Evolutionary conservation across 179 eudicot species (phyloP).

Genomic region (Amaranthus tricolor): DNA sequence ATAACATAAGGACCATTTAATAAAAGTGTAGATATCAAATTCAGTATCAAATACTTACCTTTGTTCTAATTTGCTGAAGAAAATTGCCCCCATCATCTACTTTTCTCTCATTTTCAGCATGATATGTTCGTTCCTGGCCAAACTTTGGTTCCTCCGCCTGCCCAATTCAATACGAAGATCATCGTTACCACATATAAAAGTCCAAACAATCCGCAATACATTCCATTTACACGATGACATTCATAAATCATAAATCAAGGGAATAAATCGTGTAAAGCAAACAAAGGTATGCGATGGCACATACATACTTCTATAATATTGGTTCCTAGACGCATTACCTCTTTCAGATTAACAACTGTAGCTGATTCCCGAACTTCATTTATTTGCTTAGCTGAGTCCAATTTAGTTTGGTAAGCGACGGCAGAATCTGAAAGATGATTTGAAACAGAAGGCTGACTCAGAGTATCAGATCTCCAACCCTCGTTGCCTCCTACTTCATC

Average conservation of each 20-base stretch:
- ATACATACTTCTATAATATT: no score
- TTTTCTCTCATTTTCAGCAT: slow-evolving; percentile 29
- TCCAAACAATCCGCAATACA: not conserved
- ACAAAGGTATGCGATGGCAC: slow-evolving; percentile 1
- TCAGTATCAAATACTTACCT: slow-evolving; percentile 41
- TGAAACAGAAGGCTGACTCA: slow-evolving; percentile 30
- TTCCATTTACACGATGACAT: not conserved
- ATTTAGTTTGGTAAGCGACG: slow-evolving; percentile 40
- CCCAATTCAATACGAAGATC: slow-evolving; percentile 25
- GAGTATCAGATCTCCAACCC: slow-evolving; percentile 25
- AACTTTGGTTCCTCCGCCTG: slow-evolving; percentile 38
- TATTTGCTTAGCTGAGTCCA: slow-evolving; percentile 36
- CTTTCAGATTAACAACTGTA: slow-evolving; percentile 24
- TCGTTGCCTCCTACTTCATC: slow-evolving; percentile 33
- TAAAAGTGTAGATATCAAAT: not conserved
- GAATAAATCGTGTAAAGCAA: not conserved
- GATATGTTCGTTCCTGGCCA: slow-evolving; percentile 34
- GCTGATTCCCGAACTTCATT: slow-evolving; percentile 28
- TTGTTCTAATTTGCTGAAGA: slow-evolving; percentile 71
- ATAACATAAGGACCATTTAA: no score
- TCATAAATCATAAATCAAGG: not conserved
- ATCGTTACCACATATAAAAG: not conserved
- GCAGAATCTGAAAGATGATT: slow-evolving; percentile 30
- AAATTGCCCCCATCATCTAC: slow-evolving; percentile 67
- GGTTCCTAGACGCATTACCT: slow-evolving; percentile 33